Evolutionary conservation across 495 filamentous ascomycete genomes (phyloP).

Genomic region (Aspergillus hancockii): DNA sequence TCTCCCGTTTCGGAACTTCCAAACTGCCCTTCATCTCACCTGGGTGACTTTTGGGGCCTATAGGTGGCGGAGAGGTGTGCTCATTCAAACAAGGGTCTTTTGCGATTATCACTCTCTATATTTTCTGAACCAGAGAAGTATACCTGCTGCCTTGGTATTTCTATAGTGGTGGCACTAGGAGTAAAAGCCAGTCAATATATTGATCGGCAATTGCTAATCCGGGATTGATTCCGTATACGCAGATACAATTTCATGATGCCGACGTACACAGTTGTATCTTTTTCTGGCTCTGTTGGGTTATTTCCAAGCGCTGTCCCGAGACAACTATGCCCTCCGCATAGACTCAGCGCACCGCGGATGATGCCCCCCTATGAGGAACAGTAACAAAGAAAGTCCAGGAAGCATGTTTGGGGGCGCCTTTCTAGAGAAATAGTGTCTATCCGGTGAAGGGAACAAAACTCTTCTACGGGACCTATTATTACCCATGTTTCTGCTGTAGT

Average conservation of each 20-base stretch:
- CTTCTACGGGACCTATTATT: no score
- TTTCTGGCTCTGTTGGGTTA: background rate
- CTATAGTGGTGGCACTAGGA: background rate
- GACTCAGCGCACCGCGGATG: background rate
- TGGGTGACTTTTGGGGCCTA: background rate
- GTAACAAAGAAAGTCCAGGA: background rate
- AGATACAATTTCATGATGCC: background rate
- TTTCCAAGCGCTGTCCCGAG: background rate
- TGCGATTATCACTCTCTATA: background rate
- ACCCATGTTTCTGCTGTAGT: no score
- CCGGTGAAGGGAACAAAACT: background rate
- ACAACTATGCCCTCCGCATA: background rate
- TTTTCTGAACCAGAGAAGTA: background rate
- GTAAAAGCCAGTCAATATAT: background rate
- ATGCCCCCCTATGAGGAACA: background rate
- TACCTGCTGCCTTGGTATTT: background rate
- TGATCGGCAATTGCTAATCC: background rate
- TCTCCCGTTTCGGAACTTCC: no score
- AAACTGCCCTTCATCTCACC: background rate
- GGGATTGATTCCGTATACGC: background rate
- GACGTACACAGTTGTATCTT: background rate
- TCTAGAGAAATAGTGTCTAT: no score
- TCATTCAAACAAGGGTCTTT: background rate
- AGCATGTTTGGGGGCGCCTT: background rate
- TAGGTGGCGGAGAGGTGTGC: background rate